Evolutionary conservation across 352 stramenopile genomes (phyloP), one percentile per base, ranked within the genome.

Genomic region (Globisporangium spiculum): DNA sequence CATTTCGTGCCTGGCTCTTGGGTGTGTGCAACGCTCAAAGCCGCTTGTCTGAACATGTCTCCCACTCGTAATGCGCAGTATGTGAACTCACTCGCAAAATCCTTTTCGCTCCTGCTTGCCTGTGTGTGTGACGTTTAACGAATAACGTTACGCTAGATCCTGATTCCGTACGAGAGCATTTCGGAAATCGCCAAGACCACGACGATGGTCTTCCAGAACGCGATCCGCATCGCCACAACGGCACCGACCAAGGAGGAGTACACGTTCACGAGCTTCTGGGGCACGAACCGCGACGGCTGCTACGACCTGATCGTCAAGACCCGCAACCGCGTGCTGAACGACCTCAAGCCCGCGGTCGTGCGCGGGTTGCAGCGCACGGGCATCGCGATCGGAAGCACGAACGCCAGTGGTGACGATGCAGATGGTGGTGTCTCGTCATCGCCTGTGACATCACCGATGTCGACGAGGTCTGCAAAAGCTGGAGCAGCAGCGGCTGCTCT

Each of bases 211-310:
- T 94, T 94, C 79, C 86, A 92, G 46, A 71, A 86, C 61, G 76
- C 85, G 34, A 88, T 96, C 50, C 86, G 86, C 14, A 81, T 95
- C 59, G 74, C 75, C 38, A 93, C 83, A 18, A 77, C 78, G 36
- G 38, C 83, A 18, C 76, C 78, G 26, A 38, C 36, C 27, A 81
- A 92, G 68, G 81, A 90, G 60, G 84, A 92, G 73, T 96, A 89
- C 69, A 93, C 88, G 66, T 93, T 96, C 73, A 90, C 84, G 64
- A 91, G 84, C 63, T 96, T 96, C 56, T 96, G 88, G 88, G 86
- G 88, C 30, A 88, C 77, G 60, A 92, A 94, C 65, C 82, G 86
- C 52, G 88, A 96, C 74, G 76, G 62, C 52, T 96, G 86, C 73
- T 93, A 83, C 58, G 83, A 93, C 8, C 68, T 96, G n/a, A 86